These are phyloP conservation scores for Clavispora carvajalis DNA, from an alignment of 805 yeast genomes.

Conservation along the genomic window DNA sequence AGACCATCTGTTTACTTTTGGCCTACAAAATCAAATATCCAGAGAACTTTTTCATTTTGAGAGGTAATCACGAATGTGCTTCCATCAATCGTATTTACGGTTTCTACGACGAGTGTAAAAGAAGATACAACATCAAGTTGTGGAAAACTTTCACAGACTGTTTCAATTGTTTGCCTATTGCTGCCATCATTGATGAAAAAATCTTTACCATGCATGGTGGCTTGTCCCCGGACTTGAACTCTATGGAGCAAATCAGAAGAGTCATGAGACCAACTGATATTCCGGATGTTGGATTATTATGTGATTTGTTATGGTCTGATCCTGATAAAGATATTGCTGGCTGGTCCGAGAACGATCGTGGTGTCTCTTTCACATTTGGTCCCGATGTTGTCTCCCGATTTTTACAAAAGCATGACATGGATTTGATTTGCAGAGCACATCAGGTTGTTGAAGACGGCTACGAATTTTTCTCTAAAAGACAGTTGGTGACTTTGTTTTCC, in stretches of 20 bases:
- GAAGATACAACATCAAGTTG: constrained; percentile 95
- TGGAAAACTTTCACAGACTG: constrained; percentile 99
- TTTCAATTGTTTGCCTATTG: constrained; percentile 96
- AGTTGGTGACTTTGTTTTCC: constrained; percentile 87
- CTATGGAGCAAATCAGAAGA: constrained; percentile 98
- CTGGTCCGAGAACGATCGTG: constrained; percentile 99
- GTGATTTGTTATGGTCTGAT: constrained; percentile 97
- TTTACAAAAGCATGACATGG: constrained; percentile 96
- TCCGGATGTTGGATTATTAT: constrained; percentile 94
- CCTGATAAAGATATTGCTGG: constrained; percentile 98
- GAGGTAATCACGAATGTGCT: constrained; percentile 99
- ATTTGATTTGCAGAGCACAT: constrained; percentile 96
- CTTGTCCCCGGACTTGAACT: constrained; percentile 90
- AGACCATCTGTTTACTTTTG: constrained; percentile 87
- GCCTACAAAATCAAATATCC: constrained; percentile 98
- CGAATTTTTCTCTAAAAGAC: constrained; percentile 94
- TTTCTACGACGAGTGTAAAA: constrained; percentile 96
- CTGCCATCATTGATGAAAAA: constrained; percentile 96
- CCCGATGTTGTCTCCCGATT: constrained; percentile 97
- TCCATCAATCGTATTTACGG: constrained; percentile 97
- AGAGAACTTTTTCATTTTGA: constrained; percentile 90
- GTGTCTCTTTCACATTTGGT: constrained; percentile 99
- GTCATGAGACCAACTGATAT: constrained; percentile 99
- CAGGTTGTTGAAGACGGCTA: constrained; percentile 99
- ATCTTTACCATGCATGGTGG: constrained; percentile 99